Conservation (phyloP, 2,329 filamentous ascomycete species). For the Chlorencoelia australis region DNA sequence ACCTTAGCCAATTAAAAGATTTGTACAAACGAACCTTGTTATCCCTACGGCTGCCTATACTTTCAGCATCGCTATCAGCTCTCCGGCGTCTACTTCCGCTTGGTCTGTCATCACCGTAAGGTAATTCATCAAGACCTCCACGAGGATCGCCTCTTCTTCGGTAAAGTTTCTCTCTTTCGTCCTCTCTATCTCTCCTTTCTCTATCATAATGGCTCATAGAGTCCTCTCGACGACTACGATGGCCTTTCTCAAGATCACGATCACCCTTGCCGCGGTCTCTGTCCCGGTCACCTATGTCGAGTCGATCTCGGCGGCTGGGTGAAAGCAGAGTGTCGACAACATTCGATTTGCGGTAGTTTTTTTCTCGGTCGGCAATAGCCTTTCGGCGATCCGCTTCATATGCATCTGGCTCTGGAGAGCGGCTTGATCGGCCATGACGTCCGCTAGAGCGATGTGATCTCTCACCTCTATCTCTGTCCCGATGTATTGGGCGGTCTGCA, state of each 20-base stretch:
- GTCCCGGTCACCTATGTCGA: conserved; percentile 30
- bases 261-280: conserved; percentile 23
- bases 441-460: conserved; percentile 49
- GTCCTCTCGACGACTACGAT: conserved; percentile 49
- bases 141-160: conserved; percentile 69
- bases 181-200: conserved; percentile 78
- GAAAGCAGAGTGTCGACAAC: conserved; percentile 55
- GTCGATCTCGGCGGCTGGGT: conserved; percentile 23
- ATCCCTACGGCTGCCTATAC: conserved; percentile 45
- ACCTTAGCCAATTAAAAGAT: not conserved
- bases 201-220: conserved; percentile 65
- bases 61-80: conserved; percentile 66
- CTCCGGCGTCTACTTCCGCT: conserved; percentile 61
- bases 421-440: conserved; percentile 56
- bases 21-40: conserved; percentile 40
- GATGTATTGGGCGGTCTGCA: conserved; percentile 32
- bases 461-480: conserved; percentile 49
- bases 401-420: conserved; percentile 82
- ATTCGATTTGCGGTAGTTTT: conserved; percentile 76
- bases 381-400: conserved; percentile 94
- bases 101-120: conserved; percentile 72
- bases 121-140: conserved; percentile 75
- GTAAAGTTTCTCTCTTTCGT: conserved; percentile 81
- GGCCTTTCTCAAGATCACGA: conserved; percentile 29
- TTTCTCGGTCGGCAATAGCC: conserved; percentile 86